phyloP scores from a whole-genome alignment of 257 asterid species.

The Vinca minor region DNA sequence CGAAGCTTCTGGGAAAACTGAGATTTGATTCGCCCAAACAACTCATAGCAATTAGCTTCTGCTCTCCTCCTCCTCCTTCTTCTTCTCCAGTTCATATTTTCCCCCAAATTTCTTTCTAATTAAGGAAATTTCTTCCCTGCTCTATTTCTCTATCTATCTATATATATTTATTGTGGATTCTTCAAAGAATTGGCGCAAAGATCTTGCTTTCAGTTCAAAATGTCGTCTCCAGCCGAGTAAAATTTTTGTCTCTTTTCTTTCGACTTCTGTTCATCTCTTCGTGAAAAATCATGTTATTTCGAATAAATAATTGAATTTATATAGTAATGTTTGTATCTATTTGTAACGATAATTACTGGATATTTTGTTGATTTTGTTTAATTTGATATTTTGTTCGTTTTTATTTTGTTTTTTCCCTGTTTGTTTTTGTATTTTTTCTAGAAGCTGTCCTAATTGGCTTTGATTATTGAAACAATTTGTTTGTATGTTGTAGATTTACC shows the following conservation, averaged over 20 bases:
- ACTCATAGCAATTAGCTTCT: background rate
- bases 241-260: slow-evolving; percentile 6
- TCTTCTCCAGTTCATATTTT: background rate
- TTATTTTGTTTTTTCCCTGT: background rate
- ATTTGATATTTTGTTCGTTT: background rate
- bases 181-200: background rate
- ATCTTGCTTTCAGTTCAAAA: slow-evolving; percentile 23
- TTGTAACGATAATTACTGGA: background rate
- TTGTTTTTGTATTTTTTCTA: background rate
- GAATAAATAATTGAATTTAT: too few relatives aligned
- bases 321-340: background rate
- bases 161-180: background rate
- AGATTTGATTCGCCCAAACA: slow-evolving; percentile 20
- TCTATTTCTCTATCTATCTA: background rate
- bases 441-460: background rate
- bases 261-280: background rate
- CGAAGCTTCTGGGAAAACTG: slow-evolving; percentile 13
- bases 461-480: background rate
- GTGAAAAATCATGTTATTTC: background rate
- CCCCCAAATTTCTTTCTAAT: background rate
- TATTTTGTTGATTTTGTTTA: background rate
- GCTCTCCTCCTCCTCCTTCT: background rate
- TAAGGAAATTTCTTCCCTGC: background rate
- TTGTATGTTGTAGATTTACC: background rate
- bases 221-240: slow-evolving; percentile 98